Base-by-base conservation (phyloP, 345 rosid species). In the Sisymbrium altissimum region DNA sequence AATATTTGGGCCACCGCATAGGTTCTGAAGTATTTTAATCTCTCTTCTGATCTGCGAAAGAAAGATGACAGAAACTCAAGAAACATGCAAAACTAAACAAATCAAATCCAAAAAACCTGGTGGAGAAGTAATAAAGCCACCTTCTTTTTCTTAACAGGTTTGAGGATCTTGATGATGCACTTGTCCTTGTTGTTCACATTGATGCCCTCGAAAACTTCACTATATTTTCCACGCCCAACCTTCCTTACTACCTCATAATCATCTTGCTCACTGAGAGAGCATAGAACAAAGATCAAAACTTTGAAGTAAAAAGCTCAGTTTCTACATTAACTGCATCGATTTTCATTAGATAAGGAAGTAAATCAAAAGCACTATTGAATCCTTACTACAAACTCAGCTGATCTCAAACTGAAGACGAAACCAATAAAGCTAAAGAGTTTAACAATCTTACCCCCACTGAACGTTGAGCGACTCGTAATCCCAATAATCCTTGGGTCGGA, bases 401-500 rank as follows among this genome's bases (percentile, higher is more conserved):
- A n/a, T n/a, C n/a, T n/a, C n/a, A n/a, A n/a, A n/a, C n/a, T n/a
- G n/a, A n/a, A n/a, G n/a, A n/a, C n/a, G n/a, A n/a, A n/a, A n/a
- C n/a, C n/a, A 52, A 15, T 4, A 48, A 48, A 48, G 55, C 14
- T 49, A 5, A 36, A 29, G 2, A 38, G 68, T 50, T 41, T 21
- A 9, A 21, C 9, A 50, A 50, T 38, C 60, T 81, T 79, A 89
- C 97, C 97, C 96, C 97, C 99, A 89, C 50, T 85, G 90, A 77
- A 87, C 91, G 49, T 78, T 82, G 32, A 87, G 87, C 21, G 91
- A 85, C 74, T 90, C 92, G 70, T 90, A 90, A 83, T 94, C 97
- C 96, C 96, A 94, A 50, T 94, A 94, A 23, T 94, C 99, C 83
- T 92, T 92, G 30, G 98, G 90, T 12, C 97, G 88, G 29, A 88